Evolutionary conservation across 1,139 yeast species (phyloP).

Genomic region (Debaryomyces sp.): DNA sequence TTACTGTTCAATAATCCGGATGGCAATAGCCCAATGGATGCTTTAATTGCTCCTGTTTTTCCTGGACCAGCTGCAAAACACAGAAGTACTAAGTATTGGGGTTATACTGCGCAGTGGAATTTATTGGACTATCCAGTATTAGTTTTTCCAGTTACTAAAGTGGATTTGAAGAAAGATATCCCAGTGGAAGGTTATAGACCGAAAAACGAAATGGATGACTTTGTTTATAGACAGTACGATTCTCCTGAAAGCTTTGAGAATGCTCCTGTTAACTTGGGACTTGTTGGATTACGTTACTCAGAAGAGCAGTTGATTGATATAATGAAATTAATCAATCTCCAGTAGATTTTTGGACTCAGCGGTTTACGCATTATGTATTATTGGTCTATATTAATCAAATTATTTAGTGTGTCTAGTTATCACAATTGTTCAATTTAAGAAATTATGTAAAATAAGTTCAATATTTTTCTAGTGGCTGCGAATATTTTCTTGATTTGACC

Average conservation of each 20-base stretch:
- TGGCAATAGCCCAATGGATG: constrained; percentile 2
- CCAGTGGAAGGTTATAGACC: constrained; percentile 5
- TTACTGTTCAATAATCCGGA: constrained; percentile 13
- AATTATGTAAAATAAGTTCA: too few relatives aligned
- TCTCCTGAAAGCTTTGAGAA: constrained; percentile 44
- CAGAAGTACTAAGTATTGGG: constrained; percentile 24
- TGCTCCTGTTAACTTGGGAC: constrained; percentile 57
- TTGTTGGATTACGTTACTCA: constrained; percentile 52
- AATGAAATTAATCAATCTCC: not conserved
- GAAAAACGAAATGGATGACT: constrained; percentile 9
- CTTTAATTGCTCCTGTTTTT: constrained; percentile 18
- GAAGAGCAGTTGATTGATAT: constrained; percentile 57
- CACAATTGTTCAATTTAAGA: not conserved
- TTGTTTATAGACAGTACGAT: constrained; percentile 17
- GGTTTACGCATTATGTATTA: not conserved
- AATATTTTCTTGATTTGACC: not conserved
- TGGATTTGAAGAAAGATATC: constrained; percentile 10
- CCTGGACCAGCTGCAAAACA: constrained; percentile 27
- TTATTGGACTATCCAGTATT: constrained; percentile 25
- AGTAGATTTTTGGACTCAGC: not conserved
- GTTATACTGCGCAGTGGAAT: constrained; percentile 26
- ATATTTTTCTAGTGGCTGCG: not conserved
- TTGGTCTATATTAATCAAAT: not conserved
- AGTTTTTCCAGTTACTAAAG: constrained; percentile 23
- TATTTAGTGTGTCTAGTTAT: not conserved